Evolutionary conservation across 1,139 yeast species (phyloP).

Genomic region (Kodamaea suecica): DNA sequence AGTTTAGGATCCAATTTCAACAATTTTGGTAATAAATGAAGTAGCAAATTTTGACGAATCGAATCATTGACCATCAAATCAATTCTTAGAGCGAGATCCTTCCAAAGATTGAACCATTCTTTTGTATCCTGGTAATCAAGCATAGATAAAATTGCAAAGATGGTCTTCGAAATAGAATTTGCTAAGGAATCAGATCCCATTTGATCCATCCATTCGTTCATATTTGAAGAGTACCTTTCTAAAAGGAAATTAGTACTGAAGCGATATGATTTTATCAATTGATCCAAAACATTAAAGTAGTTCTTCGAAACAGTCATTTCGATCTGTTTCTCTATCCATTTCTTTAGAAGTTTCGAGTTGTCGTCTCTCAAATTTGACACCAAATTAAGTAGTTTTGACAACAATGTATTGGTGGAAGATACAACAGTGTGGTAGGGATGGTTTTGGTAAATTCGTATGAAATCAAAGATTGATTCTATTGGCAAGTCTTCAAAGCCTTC

Average conservation of each 20-base stretch:
- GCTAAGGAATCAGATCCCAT: conserved; percentile 63
- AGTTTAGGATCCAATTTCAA: conserved; percentile 47
- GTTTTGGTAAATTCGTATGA: conserved; percentile 65
- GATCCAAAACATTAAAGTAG: conserved; percentile 57
- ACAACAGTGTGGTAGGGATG: conserved; percentile 69
- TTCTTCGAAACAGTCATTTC: conserved; percentile 53
- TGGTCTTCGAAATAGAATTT: conserved; percentile 62
- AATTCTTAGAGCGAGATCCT: conserved; percentile 29
- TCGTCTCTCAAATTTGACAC: conserved; percentile 16
- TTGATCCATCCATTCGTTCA: conserved; percentile 42
- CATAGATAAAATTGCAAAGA: conserved; percentile 42
- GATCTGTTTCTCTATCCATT: conserved; percentile 47
- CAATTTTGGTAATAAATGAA: conserved; percentile 61
- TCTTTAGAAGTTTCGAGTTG: background rate
- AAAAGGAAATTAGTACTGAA: conserved; percentile 44
- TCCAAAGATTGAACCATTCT: conserved; percentile 58
- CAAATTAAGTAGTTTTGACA: conserved; percentile 48
- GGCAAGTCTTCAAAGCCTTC: conserved; percentile 7
- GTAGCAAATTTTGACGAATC: conserved; percentile 48
- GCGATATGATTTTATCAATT: conserved; percentile 34
- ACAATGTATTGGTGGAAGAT: conserved; percentile 61
- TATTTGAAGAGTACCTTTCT: conserved; percentile 40
- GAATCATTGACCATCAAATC: conserved; percentile 27
- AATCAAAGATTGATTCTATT: conserved; percentile 35
- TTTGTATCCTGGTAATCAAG: conserved; percentile 17